Evolutionary conservation across 2,329 filamentous ascomycete species (phyloP).

Genomic region (Cordyceps tenuipes): DNA sequence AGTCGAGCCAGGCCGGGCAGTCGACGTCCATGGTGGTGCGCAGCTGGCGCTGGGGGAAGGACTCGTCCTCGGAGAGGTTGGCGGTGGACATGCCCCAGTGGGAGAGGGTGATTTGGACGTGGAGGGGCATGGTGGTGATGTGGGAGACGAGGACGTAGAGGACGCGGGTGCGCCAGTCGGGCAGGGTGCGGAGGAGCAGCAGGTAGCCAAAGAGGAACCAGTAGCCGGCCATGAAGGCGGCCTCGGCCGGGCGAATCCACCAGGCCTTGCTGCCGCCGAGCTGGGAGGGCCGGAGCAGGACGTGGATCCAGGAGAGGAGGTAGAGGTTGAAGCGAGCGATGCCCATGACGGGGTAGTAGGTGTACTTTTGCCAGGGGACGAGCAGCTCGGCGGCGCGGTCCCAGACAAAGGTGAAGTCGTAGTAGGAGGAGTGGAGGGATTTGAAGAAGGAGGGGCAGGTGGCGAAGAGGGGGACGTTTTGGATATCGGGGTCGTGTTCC

Average conservation of each 20-base stretch:
- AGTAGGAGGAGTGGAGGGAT: constrained; percentile 55
- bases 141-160: constrained; percentile 57
- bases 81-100: constrained; percentile 66
- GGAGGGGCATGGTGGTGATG: constrained; percentile 57
- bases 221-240: constrained; percentile 54
- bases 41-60: constrained; percentile 61
- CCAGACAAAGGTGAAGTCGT: constrained; percentile 56
- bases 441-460: constrained; percentile 58
- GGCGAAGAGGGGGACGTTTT: constrained; percentile 63
- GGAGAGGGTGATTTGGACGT: constrained; percentile 63
- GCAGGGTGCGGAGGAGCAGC: constrained; percentile 52
- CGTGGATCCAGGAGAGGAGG: constrained; percentile 56
- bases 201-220: constrained; percentile 62
- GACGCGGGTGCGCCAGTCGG: constrained; percentile 48
- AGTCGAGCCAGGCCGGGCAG: constrained; percentile 64
- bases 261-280: constrained; percentile 50
- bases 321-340: constrained; percentile 68
- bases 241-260: constrained; percentile 60
- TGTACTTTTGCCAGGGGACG: constrained; percentile 54
- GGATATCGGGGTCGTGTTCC: constrained; percentile 52
- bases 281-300: constrained; percentile 47
- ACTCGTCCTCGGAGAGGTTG: constrained; percentile 55
- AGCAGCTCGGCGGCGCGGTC: constrained; percentile 52
- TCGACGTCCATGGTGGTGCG: constrained; percentile 68
- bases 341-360: constrained; percentile 60